Percentiles rank a stretch among this genome's conserved stretches.
These are phyloP conservation scores for Castanea crenata DNA, from an alignment of 306 rosid genomes.

Conservation along the genomic window DNA sequence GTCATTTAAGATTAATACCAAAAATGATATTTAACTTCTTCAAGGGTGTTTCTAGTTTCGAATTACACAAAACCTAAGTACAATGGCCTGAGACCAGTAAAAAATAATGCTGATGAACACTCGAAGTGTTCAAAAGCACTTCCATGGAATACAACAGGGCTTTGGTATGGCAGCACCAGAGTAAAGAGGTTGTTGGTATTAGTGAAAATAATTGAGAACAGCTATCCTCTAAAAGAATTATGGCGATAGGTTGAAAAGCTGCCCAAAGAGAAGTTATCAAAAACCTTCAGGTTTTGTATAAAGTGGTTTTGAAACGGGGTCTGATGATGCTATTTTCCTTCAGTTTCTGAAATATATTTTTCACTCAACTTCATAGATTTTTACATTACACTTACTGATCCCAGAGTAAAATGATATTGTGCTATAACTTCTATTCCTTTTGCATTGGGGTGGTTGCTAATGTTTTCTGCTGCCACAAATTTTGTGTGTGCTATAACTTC, in stretches of 20 bases:
- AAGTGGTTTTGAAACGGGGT: neutral
- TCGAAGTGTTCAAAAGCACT: neutral
- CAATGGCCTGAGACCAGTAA: neutral
- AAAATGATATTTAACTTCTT: neutral
- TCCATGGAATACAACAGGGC: neutral
- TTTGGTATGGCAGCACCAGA: neutral
- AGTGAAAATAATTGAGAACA: neutral
- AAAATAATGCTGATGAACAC: neutral
- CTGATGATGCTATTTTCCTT: neutral
- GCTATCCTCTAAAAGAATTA: neutral
- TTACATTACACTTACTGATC: neutral
- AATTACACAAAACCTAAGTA: neutral
- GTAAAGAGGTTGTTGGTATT: neutral
- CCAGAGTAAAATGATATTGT: neutral
- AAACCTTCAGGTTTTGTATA: neutral
- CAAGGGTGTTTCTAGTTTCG: neutral
- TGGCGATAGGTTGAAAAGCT: neutral
- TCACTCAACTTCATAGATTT: neutral
- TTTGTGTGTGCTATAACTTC: neutral
- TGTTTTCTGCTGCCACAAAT: constrained; percentile 3
- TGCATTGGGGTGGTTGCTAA: neutral
- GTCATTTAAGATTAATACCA: neutral
- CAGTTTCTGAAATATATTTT: neutral
- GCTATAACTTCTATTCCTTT: neutral
- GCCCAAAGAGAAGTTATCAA: neutral